phyloP scores from a whole-genome alignment of 1,284 basidiomycete species.

The Vanrija sp. region DNA sequence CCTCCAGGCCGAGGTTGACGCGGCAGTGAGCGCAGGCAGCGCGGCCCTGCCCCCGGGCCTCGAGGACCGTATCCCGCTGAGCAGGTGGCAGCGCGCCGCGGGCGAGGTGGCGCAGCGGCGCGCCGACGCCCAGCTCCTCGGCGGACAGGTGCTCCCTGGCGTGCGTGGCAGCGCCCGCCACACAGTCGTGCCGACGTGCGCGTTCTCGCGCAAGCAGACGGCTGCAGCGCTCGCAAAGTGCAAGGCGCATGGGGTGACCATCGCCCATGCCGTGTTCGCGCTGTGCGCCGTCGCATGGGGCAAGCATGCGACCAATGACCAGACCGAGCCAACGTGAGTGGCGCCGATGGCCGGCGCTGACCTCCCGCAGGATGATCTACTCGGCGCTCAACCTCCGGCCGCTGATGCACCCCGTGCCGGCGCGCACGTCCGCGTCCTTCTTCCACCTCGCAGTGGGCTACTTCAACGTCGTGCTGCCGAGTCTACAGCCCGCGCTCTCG shows the following conservation, averaged over 20 bases:
- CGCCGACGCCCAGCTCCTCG: constrained; percentile 6
- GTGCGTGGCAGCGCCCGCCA: constrained; percentile 9
- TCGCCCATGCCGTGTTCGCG: constrained; percentile 69
- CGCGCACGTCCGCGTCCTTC: constrained; percentile 54
- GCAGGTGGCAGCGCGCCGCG: not conserved
- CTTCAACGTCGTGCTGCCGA: constrained; percentile 70
- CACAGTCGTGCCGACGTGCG: constrained; percentile 30
- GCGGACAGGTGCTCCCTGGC: constrained; percentile 27
- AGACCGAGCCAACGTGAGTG: constrained; percentile 56
- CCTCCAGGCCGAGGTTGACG: constrained; percentile 3
- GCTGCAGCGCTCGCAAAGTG: constrained; percentile 49
- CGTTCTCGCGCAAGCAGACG: constrained; percentile 18
- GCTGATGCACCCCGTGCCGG: constrained; percentile 51
- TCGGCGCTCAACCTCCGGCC: constrained; percentile 68
- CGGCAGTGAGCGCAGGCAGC: not conserved
- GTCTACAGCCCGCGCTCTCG: constrained; percentile 56
- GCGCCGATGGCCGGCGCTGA: not conserved
- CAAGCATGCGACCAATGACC: constrained; percentile 47
- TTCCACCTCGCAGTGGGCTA: constrained; percentile 73
- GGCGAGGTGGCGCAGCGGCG: constrained; percentile 34
- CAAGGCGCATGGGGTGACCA: constrained; percentile 65
- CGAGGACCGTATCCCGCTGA: constrained; percentile 20
- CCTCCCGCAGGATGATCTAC: constrained; percentile 62
- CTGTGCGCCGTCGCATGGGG: constrained; percentile 71
- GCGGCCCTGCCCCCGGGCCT: constrained; percentile 15